phyloP scores from a whole-genome alignment of 2,329 filamentous ascomycete species.

The Leptosphaerulina australis region DNA sequence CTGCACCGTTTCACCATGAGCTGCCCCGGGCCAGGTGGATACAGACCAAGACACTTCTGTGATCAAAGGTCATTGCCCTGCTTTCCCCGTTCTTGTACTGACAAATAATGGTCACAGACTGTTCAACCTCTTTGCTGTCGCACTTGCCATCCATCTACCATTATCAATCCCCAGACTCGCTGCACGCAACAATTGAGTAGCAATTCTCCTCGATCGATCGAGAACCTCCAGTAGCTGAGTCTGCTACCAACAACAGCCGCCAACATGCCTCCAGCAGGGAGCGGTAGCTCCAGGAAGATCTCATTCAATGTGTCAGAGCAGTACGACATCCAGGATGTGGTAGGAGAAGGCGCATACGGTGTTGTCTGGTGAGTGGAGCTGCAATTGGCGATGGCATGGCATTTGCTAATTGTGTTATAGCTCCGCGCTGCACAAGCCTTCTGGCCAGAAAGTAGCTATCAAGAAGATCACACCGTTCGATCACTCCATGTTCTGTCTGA shows the following conservation, averaged over 20 bases:
- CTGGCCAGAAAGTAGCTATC: constrained; percentile 97
- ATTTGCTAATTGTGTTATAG: constrained; percentile 55
- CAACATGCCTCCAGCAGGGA: constrained; percentile 47
- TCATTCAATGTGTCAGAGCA: constrained; percentile 99
- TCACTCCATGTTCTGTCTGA: constrained; percentile 97
- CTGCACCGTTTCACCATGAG: constrained; percentile 37
- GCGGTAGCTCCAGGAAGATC: constrained; percentile 79
- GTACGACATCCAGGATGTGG: constrained; percentile 99
- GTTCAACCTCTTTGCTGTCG: constrained; percentile 7
- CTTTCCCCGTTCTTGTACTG: constrained; percentile 24
- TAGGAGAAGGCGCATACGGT: constrained; percentile 97
- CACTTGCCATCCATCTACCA: constrained; percentile 4
- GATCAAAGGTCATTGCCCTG: constrained; percentile 23
- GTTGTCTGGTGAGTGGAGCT: constrained; percentile 82
- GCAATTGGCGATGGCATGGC: neutral
- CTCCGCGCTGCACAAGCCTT: constrained; percentile 97
- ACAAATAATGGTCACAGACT: constrained; percentile 29
- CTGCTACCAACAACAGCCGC: constrained; percentile 24
- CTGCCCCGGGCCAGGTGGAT: constrained; percentile 19
- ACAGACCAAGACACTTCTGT: constrained; percentile 27
- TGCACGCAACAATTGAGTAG: constrained; percentile 20
- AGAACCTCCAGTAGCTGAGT: constrained; percentile 29
- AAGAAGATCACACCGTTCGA: constrained; percentile 99
- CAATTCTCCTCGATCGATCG: constrained; percentile 21
- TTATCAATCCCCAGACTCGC: constrained; percentile 11